Evolutionary conservation across 140 eudicot species (phyloP).

Genomic region (Bidens hawaiensis): DNA sequence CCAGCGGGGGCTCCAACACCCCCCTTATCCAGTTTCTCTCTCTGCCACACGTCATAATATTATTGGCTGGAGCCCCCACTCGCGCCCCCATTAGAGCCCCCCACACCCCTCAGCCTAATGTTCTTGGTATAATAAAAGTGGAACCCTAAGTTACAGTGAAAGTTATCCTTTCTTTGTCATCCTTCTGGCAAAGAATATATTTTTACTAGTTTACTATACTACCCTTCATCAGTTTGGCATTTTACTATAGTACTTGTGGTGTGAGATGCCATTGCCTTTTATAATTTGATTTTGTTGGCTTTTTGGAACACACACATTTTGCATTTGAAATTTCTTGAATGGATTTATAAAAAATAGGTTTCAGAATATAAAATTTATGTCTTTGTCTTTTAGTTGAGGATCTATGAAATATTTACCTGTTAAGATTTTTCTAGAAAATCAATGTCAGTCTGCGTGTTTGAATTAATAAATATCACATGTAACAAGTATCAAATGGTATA

Average conservation of each 20-base stretch:
- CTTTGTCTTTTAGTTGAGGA: too few species aligned
- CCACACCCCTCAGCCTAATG: too few species aligned
- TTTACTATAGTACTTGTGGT: not conserved
- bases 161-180: constrained; percentile 24
- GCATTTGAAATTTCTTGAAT: not conserved
- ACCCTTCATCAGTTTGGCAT: not conserved
- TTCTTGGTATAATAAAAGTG: constrained; percentile 11
- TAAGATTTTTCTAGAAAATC: too few species aligned
- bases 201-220: constrained; percentile 4
- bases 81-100: too few species aligned
- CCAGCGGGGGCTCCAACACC: too few species aligned
- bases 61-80: too few species aligned
- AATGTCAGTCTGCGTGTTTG: not conserved
- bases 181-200: not conserved
- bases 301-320: not conserved
- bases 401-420: too few species aligned
- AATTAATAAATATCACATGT: too few species aligned
- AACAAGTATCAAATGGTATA: too few species aligned
- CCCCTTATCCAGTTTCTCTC: too few species aligned
- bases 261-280: not conserved
- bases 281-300: not conserved
- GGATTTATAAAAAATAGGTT: not conserved
- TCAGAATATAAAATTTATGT: too few species aligned
- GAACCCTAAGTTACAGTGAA: constrained; percentile 19
- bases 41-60: too few species aligned